Conservation (phyloP, 345 rosid genomes). For the Camelina hispida region DNA sequence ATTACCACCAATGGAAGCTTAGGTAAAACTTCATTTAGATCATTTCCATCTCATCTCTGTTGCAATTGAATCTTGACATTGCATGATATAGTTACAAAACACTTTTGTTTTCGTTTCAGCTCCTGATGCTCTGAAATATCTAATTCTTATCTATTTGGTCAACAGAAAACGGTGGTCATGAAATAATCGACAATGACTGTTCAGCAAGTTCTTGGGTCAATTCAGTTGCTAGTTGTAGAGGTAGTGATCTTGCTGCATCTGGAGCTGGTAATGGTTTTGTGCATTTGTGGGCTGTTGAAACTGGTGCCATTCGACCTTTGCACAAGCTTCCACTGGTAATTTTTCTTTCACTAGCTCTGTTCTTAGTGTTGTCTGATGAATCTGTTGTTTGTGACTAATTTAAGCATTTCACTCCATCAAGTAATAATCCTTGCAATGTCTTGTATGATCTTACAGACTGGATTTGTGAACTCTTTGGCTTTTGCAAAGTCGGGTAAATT, state of each 20-base stretch:
- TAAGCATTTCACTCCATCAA: neutral
- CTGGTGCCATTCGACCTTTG: conserved; percentile 58
- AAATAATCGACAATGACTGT: conserved; percentile 37
- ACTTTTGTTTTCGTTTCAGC: neutral
- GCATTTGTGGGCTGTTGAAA: conserved; percentile 72
- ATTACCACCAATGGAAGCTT: conserved; percentile 46
- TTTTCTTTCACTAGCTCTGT: conserved; percentile 1
- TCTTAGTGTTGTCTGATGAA: conserved; percentile 5
- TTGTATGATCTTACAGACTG: conserved; percentile 57
- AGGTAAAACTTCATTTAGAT: conserved; percentile 51
- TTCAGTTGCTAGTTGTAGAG: conserved; percentile 76
- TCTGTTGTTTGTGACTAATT: neutral
- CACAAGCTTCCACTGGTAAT: conserved; percentile 77
- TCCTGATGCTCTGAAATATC: neutral
- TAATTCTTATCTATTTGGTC: neutral
- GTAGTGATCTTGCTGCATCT: conserved; percentile 94
- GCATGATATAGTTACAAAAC: conserved; percentile 11
- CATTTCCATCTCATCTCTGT: neutral
- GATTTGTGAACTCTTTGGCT: conserved; percentile 92
- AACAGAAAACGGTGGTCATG: conserved; percentile 58
- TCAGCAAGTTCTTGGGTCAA: conserved; percentile 87
- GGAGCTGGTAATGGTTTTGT: conserved; percentile 95
- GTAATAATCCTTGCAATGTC: conserved; percentile 27
- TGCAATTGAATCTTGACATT: conserved; percentile 13
- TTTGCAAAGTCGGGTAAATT: conserved; percentile 89